phyloP scores from a whole-genome alignment of 2,329 filamentous ascomycete genomes.

The Penicillium sp. region DNA sequence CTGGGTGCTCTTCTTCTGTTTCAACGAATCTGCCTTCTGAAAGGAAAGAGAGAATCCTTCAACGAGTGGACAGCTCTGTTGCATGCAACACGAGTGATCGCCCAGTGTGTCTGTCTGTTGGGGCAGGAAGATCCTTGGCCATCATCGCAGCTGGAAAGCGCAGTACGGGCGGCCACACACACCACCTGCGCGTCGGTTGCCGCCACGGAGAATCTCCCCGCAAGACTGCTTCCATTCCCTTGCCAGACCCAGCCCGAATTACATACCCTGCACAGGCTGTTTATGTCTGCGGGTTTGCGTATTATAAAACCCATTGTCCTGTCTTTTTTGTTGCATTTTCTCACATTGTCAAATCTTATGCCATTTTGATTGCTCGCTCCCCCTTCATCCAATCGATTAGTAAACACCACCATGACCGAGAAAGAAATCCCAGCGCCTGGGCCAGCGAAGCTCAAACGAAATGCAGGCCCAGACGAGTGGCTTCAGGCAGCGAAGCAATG shows the following conservation, averaged over 20 bases:
- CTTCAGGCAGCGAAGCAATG: constrained; percentile 94
- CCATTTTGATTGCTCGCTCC: neutral
- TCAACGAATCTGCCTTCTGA: neutral
- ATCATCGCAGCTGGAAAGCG: neutral
- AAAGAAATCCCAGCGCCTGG: constrained; percentile 79
- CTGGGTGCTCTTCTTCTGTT: neutral
- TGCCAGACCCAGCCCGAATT: neutral
- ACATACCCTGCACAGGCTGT: constrained; percentile 5
- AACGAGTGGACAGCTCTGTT: neutral
- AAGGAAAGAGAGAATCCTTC: neutral
- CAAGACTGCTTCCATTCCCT: neutral
- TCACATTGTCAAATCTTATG: constrained; percentile 1
- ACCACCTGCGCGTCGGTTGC: neutral
- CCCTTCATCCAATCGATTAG: constrained; percentile 16
- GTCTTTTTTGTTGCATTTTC: neutral
- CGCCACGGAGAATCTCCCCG: constrained; percentile 10
- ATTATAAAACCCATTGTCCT: neutral
- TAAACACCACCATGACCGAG: constrained; percentile 30
- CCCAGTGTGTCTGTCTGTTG: neutral
- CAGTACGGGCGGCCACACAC: neutral
- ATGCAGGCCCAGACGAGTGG: constrained; percentile 92
- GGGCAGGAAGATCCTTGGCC: neutral
- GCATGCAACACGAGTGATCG: neutral
- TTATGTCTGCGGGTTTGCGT: neutral
- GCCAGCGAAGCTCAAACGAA: constrained; percentile 76